phyloP scores from a whole-genome alignment of 495 filamentous ascomycete genomes.

The Rostrohypoxylon terebratum region DNA sequence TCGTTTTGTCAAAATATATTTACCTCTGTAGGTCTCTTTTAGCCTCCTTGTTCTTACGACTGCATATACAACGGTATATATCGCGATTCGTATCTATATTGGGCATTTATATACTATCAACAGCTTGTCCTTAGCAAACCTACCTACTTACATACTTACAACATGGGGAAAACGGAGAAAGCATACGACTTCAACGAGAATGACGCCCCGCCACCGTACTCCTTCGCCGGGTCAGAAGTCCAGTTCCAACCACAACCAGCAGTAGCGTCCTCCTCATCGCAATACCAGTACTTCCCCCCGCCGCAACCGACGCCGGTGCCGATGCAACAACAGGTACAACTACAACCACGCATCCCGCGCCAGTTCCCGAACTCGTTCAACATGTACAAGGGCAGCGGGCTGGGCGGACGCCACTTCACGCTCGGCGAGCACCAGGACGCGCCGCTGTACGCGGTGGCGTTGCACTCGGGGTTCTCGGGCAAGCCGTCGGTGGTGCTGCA shows the following conservation, averaged over 20 bases:
- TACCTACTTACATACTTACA: too few relatives aligned
- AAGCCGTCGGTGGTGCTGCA: slow-evolving; percentile 43
- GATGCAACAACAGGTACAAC: background rate
- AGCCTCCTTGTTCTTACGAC: background rate
- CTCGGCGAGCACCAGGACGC: slow-evolving; percentile 42
- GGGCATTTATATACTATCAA: background rate
- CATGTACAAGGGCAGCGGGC: slow-evolving; percentile 37
- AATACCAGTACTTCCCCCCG: background rate
- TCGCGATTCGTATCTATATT: background rate
- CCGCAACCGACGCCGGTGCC: background rate
- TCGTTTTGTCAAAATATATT: background rate
- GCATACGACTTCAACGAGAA: background rate
- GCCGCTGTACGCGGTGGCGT: slow-evolving; percentile 45
- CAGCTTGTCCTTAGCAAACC: background rate
- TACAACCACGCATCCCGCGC: slow-evolving; percentile 1
- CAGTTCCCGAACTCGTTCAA: slow-evolving; percentile 47
- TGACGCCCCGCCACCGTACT: slow-evolving; percentile 4
- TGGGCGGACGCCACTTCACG: slow-evolving; percentile 14
- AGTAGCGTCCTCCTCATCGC: background rate
- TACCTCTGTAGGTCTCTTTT: background rate
- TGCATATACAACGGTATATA: background rate
- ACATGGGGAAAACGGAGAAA: background rate
- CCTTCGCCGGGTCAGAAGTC: background rate
- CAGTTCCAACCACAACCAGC: background rate
- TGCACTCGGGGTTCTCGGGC: slow-evolving; percentile 19